Conservation (phyloP, 2,329 filamentous ascomycete species). For the Colletotrichum siamense region DNA sequence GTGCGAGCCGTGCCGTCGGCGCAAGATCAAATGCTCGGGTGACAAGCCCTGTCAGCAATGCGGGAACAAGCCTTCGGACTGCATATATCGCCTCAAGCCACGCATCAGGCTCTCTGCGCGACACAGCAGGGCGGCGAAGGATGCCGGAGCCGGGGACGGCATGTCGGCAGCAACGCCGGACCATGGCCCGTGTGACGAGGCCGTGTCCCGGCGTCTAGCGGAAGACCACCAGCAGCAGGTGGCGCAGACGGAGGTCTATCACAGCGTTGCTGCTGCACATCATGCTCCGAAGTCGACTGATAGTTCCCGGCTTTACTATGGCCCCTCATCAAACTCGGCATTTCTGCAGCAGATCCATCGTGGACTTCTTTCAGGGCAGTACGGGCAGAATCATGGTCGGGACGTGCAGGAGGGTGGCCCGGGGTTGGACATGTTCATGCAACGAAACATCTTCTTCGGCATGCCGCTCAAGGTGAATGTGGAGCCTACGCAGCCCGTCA, state of each 20-base stretch:
- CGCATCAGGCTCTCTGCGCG: conserved; percentile 23
- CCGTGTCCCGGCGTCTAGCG: not conserved
- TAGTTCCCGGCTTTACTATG: conserved; percentile 32
- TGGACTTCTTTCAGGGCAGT: conserved; percentile 26
- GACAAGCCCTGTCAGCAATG: conserved; percentile 23
- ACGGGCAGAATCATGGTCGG: conserved; percentile 9
- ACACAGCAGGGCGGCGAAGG: conserved; percentile 41
- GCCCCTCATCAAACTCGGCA: conserved; percentile 32
- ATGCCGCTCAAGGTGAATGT: conserved; percentile 27
- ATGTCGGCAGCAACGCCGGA: not conserved
- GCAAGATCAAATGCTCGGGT: conserved; percentile 25
- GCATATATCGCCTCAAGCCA: conserved; percentile 24
- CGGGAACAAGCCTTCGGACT: conserved; percentile 16
- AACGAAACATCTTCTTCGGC: conserved; percentile 35
- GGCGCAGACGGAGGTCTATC: conserved; percentile 32
- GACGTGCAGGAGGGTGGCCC: conserved; percentile 29
- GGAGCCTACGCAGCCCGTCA: conserved; percentile 1
- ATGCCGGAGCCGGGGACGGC: conserved; percentile 26
- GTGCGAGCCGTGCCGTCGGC: conserved; percentile 25
- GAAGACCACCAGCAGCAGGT: conserved; percentile 33
- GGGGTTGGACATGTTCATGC: conserved; percentile 33
- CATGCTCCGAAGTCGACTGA: conserved; percentile 25
- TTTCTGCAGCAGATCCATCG: conserved; percentile 35
- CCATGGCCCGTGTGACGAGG: not conserved
- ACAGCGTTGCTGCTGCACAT: conserved; percentile 26